These are phyloP conservation scores for Monilinia laxa DNA, from an alignment of 2,329 filamentous ascomycete species.

Conservation along the genomic window DNA sequence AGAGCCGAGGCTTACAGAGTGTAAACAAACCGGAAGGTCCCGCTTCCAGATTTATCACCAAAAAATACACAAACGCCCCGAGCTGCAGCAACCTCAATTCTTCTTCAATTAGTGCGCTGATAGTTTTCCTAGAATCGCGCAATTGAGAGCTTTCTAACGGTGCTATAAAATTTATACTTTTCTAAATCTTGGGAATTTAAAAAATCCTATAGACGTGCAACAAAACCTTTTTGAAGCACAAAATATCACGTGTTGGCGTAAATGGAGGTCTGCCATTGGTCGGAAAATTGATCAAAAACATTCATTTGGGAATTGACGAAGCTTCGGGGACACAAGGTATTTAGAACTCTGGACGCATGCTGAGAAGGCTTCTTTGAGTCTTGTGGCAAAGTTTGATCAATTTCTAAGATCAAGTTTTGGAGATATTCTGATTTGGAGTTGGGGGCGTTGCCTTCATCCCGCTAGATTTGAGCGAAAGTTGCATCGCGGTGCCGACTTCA, in stretches of 20 bases:
- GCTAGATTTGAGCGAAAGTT: constrained; percentile 2
- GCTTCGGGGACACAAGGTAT: too few species aligned
- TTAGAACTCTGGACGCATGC: rapidly evolving
- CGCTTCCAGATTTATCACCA: neutral
- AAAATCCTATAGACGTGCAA: constrained; percentile 11
- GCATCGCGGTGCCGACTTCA: neutral
- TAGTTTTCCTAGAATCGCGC: constrained; percentile 17
- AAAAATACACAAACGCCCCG: constrained; percentile 11
- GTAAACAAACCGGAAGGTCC: constrained; percentile 8
- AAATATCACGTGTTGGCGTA: neutral
- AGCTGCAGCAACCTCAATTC: constrained; percentile 1
- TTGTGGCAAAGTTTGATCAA: neutral
- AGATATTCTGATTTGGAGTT: constrained; percentile 3
- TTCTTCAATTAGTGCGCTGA: neutral
- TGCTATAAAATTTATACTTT: neutral
- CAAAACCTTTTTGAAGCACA: neutral
- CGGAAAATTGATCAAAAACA: neutral
- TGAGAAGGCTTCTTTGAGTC: rapidly evolving
- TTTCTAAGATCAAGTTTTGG: constrained; percentile 8
- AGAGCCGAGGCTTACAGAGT: neutral
- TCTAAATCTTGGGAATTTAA: neutral
- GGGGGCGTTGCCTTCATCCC: neutral
- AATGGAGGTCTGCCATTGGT: constrained; percentile 8
- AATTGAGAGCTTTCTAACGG: constrained; percentile 1
- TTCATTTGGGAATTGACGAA: neutral